These are phyloP conservation scores for Middelhovenomyces tepae DNA, from an alignment of 805 yeast species.

Conservation along the genomic window DNA sequence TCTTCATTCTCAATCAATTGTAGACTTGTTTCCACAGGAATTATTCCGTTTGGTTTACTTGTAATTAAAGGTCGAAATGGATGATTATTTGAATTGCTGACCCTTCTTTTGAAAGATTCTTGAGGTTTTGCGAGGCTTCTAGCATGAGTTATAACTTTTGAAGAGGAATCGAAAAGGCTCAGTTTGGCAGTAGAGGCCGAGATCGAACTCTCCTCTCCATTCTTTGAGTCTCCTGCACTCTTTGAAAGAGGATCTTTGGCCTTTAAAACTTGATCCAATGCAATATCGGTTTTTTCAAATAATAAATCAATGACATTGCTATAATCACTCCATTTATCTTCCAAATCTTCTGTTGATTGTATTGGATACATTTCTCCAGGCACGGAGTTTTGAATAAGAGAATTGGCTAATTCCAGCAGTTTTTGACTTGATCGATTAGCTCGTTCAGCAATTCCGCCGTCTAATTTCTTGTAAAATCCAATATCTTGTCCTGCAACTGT, in stretches of 20 bases:
- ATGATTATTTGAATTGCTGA: conserved; percentile 57
- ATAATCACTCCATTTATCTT: conserved; percentile 52
- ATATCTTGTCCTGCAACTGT: conserved; percentile 73
- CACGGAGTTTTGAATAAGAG: conserved; percentile 18
- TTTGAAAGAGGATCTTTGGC: conserved; percentile 16
- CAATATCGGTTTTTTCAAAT: conserved; percentile 69
- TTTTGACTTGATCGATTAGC: conserved; percentile 30
- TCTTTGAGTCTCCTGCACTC: conserved; percentile 10
- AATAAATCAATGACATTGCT: conserved; percentile 56
- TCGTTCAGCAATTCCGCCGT: conserved; percentile 35
- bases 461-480: conserved; percentile 61
- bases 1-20: conserved; percentile 23
- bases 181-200: conserved; percentile 1
- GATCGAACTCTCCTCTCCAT: neutral
- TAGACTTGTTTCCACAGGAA: conserved; percentile 45
- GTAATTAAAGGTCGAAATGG: conserved; percentile 75
- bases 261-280: conserved; percentile 40
- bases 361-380: conserved; percentile 23
- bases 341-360: conserved; percentile 37
- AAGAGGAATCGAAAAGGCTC: conserved; percentile 4
- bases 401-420: conserved; percentile 23
- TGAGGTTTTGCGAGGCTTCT: conserved; percentile 57
- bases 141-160: conserved; percentile 19
- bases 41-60: conserved; percentile 62
- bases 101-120: conserved; percentile 40